Evolutionary conservation across 495 filamentous ascomycete species (phyloP).

Genomic region (Thermothielavioides terrestris): DNA sequence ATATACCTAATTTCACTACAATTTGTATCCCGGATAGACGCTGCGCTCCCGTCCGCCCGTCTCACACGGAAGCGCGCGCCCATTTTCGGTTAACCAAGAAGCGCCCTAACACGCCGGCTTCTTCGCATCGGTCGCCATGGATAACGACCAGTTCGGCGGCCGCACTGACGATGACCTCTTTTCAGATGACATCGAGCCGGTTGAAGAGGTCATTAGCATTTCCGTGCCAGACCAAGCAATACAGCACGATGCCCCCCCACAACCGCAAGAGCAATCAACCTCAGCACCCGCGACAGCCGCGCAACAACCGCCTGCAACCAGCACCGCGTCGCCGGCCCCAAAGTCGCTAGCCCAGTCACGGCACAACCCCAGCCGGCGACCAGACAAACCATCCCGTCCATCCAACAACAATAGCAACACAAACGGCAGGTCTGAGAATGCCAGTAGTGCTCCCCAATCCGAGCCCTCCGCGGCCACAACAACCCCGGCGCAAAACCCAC

Average conservation of each 20-base stretch:
- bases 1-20: no score
- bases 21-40: no score
- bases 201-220: constrained; percentile 12
- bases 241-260: not conserved
- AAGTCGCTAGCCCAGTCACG: constrained; percentile 34
- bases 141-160: constrained; percentile 40
- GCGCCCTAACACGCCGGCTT: no score
- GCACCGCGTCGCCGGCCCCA: not conserved
- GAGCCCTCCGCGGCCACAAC: not conserved
- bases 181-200: constrained; percentile 42
- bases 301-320: not conserved
- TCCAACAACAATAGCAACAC: constrained; percentile 14
- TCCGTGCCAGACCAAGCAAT: not conserved
- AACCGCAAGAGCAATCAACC: not conserved
- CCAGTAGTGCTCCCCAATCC: constrained; percentile 2
- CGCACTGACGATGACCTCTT: constrained; percentile 46
- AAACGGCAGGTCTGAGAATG: no score
- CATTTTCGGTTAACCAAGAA: no score
- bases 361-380: constrained; percentile 18
- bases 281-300: not conserved
- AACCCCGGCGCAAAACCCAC: constrained; percentile 1
- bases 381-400: constrained; percentile 17
- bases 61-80: no score
- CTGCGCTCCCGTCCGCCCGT: no score
- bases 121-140: no score